Base-by-base conservation (phyloP, 2,329 filamentous ascomycete genomes). In the Trichophyton rubrum region DNA sequence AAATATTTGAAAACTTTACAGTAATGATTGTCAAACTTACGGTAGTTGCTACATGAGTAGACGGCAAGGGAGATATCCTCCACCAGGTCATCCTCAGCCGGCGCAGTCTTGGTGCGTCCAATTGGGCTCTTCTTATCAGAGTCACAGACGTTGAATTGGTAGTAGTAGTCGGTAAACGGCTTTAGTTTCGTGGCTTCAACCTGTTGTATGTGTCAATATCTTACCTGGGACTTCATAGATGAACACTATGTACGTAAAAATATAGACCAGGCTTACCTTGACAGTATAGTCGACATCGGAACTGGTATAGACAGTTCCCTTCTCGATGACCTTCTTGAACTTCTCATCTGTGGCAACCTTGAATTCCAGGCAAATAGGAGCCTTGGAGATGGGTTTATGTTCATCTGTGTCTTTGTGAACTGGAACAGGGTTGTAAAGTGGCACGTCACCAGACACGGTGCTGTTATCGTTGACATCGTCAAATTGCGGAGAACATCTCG, bases 251-350 rank as follows among this genome's bases (percentile, higher is more conserved):
- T 30, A 30, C 27, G 6, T 30, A 30, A 30, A 30, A 30, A 13
- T 38, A 38, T 30, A 15, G 9, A 22, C n/a, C 4, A 15, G 8
- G 20, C 47, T 58, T 68, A 83, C 83, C 78, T 89, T 89, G 62
- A 89, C 76, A 0, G 87, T 90, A 68, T 85, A 90, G 68, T 90
- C 87, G 56, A 90, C 82, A 68, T 90, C 87, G 0, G 82, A 86
- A 40, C 80, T 87, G 0, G 87, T 90, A 68, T 84, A 88, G 0
- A 80, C 85, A 40, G 73, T 80, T 3, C 87, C 87, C 0, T 74
- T 75, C 58, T 80, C 76, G 1, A 82, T 81, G 6, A 82, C 73
- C 1, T 75, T 67, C 9, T 72, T 71, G 35, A 81, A 74, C n/a
- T 74, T 70, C 57, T 77, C 68, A 65, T 80, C 78, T 20, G 73